phyloP scores from a whole-genome alignment of 441 rosid genomes.

The Sinapis alba region DNA sequence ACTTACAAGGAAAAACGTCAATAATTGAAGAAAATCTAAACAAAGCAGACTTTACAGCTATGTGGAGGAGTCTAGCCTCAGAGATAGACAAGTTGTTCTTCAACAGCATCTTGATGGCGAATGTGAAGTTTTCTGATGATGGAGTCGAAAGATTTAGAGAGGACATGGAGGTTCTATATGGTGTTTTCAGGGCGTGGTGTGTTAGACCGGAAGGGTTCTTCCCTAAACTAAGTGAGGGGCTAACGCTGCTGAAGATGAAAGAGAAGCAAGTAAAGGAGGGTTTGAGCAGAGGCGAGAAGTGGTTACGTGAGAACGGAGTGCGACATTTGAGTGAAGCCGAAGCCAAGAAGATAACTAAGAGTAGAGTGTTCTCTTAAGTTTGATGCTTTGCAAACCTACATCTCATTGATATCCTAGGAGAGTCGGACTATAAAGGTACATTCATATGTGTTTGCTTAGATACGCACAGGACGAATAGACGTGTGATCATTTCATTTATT shows the following conservation, averaged over 20 bases:
- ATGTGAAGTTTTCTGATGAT: constrained; percentile 57
- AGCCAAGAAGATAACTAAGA: constrained; percentile 62
- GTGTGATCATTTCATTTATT: constrained; percentile 28
- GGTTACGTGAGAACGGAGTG: constrained; percentile 67
- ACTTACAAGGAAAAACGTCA: constrained; percentile 72
- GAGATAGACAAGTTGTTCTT: constrained; percentile 66
- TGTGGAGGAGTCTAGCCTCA: constrained; percentile 79
- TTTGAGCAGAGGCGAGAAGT: constrained; percentile 44
- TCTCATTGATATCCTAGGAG: neutral
- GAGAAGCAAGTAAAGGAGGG: constrained; percentile 58
- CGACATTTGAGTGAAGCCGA: constrained; percentile 59
- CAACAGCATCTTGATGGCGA: constrained; percentile 61
- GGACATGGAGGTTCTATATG: constrained; percentile 71
- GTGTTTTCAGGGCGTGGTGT: constrained; percentile 81
- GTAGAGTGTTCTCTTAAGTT: constrained; percentile 48
- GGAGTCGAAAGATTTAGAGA: constrained; percentile 67
- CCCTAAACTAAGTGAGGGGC: constrained; percentile 61
- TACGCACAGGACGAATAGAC: neutral
- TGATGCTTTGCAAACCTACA: constrained; percentile 1
- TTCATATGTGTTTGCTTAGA: constrained; percentile 12
- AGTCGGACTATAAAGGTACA: constrained; percentile 19
- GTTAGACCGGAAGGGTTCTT: constrained; percentile 85
- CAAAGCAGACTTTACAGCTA: constrained; percentile 59
- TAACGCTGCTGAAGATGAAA: constrained; percentile 64
- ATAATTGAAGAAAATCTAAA: constrained; percentile 61